Evolutionary conservation across 148 eudicot genomes (phyloP).

Genomic region (Cornus suecica): DNA sequence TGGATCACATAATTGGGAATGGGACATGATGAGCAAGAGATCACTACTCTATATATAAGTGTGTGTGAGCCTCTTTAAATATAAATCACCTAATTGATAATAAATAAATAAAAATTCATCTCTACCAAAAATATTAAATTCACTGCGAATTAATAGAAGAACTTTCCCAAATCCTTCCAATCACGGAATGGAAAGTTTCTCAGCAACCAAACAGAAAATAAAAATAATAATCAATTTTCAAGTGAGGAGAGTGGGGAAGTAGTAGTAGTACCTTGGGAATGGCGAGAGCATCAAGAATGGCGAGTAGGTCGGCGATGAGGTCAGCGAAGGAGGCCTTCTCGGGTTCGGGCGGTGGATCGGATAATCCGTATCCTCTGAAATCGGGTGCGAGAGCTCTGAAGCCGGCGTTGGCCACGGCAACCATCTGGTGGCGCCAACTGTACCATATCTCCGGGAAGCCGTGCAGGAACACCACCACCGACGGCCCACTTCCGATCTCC

Average conservation of each 20-base stretch:
- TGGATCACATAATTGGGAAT: too few species aligned
- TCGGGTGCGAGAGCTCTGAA: slow-evolving; percentile 43
- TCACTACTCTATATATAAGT: too few species aligned
- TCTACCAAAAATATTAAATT: too few species aligned
- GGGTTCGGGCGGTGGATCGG: slow-evolving; percentile 39
- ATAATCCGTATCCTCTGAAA: slow-evolving; percentile 41
- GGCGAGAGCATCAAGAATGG: slow-evolving; percentile 24
- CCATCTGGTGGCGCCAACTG: slow-evolving; percentile 42
- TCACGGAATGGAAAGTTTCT: too few species aligned
- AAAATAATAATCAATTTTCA: too few species aligned
- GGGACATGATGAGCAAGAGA: too few species aligned
- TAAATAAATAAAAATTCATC: too few species aligned
- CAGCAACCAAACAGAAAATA: background rate
- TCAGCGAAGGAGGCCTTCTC: slow-evolving; percentile 21
- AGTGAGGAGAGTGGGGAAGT: background rate
- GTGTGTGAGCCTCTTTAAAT: too few species aligned
- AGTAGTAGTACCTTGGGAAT: slow-evolving; percentile 26
- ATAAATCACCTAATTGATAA: too few species aligned
- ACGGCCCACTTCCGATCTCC: slow-evolving; percentile 25
- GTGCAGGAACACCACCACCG: slow-evolving; percentile 34
- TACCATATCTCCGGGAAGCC: slow-evolving; percentile 54
- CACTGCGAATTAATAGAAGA: too few species aligned
- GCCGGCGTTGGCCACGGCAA: slow-evolving; percentile 35
- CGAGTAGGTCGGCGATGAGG: slow-evolving; percentile 19
- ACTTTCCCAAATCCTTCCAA: too few species aligned